A percentile compares a stretch with the other conserved stretches of the same genome.
These are phyloP conservation scores for Asterochloris erici DNA, from an alignment of 139 green algal species.

Conservation along the genomic window DNA sequence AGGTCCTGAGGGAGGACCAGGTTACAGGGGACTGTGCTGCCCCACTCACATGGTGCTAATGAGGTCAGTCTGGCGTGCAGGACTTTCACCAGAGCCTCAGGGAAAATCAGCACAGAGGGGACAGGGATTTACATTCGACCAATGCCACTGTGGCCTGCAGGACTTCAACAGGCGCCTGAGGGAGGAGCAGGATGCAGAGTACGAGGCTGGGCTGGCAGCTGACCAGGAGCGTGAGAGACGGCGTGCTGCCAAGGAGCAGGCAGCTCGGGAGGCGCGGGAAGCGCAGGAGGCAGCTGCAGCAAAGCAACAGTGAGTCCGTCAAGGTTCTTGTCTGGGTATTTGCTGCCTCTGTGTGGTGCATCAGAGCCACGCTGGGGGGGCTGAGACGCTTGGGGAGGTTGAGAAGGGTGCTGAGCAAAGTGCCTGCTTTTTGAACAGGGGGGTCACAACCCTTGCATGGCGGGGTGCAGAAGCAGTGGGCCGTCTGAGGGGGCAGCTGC, in stretches of 20 bases:
- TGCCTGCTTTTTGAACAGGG: no score
- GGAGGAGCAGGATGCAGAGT: conserved; percentile 78
- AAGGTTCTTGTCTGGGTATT: no score
- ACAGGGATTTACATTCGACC: background rate
- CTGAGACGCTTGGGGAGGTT: no score
- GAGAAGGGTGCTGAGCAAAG: no score
- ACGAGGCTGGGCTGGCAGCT: conserved; percentile 59
- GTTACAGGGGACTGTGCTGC: conserved; percentile 69
- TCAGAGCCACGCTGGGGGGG: no score
- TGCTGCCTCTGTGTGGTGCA: no score
- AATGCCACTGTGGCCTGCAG: conserved; percentile 27
- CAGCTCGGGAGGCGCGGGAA: conserved; percentile 6
- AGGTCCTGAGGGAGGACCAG: conserved; percentile 68
- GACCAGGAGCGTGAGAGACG: conserved; percentile 50
- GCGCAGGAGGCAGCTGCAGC: no score
- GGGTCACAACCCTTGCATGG: no score
- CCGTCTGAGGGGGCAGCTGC: no score
- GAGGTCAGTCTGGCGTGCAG: background rate
- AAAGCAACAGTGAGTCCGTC: no score
- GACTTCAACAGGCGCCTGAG: conserved; percentile 55
- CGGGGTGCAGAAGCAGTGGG: no score
- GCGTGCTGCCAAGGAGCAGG: conserved; percentile 15
- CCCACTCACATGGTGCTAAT: background rate
- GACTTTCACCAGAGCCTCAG: no score
- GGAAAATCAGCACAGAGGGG: background rate